phyloP scores from a whole-genome alignment of 2,329 filamentous ascomycete genomes.

The Phyllosticta citrichinensis region DNA sequence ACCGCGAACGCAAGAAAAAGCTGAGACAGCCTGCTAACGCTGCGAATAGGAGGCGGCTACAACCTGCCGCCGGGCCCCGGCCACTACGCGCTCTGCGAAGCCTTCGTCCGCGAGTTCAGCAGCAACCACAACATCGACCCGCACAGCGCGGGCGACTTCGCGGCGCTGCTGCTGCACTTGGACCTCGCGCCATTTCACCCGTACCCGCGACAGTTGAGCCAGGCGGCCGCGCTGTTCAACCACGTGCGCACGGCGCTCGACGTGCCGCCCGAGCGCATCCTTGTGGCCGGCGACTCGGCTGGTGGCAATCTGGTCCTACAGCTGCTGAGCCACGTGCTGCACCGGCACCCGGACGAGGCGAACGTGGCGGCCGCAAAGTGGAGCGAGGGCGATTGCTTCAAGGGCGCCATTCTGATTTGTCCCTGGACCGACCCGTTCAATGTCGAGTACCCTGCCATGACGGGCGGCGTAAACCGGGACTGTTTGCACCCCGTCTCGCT shows the following conservation, averaged over 20 bases:
- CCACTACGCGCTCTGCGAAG: not conserved
- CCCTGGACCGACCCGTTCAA: constrained; percentile 9
- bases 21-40: not conserved
- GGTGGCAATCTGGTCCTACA: constrained; percentile 15
- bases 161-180: constrained; percentile 17
- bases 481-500: not conserved
- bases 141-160: not conserved
- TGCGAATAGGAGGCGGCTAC: not conserved
- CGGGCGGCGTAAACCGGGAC: not conserved
- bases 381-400: not conserved
- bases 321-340: constrained; percentile 19
- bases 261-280: not conserved
- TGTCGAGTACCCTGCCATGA: not conserved
- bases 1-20: not conserved
- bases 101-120: not conserved
- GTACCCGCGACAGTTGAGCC: constrained; percentile 17
- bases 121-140: not conserved
- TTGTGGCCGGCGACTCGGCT: constrained; percentile 15
- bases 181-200: constrained; percentile 15
- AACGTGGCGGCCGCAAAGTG: not conserved
- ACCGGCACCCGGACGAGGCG: constrained; percentile 16
- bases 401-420: not conserved
- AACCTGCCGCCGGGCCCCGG: not conserved
- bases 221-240: constrained; percentile 15
- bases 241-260: constrained; percentile 13